A percentile compares a stretch with the other conserved stretches of the same genome.
Evolutionary conservation across 2,329 filamentous ascomycete species (phyloP).

Genomic region (Pseudogymnoascus sp.): DNA sequence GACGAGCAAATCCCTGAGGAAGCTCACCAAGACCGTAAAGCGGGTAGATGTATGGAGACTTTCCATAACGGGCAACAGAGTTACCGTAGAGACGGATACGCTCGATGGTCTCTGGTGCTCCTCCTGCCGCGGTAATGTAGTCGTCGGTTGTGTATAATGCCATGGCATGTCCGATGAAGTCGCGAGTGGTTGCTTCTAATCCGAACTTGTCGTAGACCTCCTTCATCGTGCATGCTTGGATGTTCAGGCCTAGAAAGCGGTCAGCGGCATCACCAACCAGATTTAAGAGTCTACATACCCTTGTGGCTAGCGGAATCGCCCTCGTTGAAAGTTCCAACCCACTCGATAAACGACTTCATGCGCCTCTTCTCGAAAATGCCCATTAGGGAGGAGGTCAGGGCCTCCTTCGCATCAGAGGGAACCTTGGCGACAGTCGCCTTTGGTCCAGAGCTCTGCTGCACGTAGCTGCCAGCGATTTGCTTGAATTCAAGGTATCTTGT

Average conservation of each 20-base stretch:
- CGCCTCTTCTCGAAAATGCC: constrained; percentile 95
- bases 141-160: constrained; percentile 86
- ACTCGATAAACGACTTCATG: constrained; percentile 94
- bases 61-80: constrained; percentile 94
- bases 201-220: constrained; percentile 99
- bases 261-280: constrained; percentile 19
- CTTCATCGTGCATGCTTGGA: constrained; percentile 79
- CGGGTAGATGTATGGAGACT: constrained; percentile 98
- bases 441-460: constrained; percentile 75
- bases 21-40: constrained; percentile 96
- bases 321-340: constrained; percentile 78
- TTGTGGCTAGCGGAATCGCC: constrained; percentile 82
- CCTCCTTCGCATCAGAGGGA: constrained; percentile 84
- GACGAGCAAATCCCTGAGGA: constrained; percentile 91
- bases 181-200: constrained; percentile 78
- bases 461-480: constrained; percentile 91
- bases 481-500: constrained; percentile 86
- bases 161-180: constrained; percentile 98
- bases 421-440: constrained; percentile 96
- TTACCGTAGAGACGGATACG: constrained; percentile 95
- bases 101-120: constrained; percentile 76
- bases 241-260: constrained; percentile 58
- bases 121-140: constrained; percentile 67
- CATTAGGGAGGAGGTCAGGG: constrained; percentile 88
- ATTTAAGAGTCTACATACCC: constrained; percentile 46